Evolutionary conservation across 129 eudicot genomes (phyloP).

Genomic region (Lonicera japonica): DNA sequence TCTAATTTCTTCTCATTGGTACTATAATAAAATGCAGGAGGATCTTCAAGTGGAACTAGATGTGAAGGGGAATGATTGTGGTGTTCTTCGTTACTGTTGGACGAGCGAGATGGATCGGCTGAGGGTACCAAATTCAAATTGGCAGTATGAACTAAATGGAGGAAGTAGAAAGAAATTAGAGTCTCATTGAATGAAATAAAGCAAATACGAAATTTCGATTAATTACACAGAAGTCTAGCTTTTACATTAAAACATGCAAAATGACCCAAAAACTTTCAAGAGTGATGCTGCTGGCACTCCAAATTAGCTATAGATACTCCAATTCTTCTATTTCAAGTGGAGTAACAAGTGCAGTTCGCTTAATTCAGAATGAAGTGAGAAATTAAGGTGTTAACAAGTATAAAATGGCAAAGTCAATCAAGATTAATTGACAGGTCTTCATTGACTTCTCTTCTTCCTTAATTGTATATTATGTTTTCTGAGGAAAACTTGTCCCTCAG

Average conservation of each 20-base stretch:
- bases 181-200: neutral
- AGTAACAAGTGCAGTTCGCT: no score
- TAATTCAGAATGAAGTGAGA: no score
- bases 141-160: conserved; percentile 42
- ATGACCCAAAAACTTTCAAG: neutral
- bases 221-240: conserved; percentile 3
- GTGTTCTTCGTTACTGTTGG: conserved; percentile 41
- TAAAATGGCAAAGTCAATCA: neutral
- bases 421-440: no score
- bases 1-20: conserved; percentile 41
- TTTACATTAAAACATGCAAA: neutral
- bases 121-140: conserved; percentile 28
- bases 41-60: conserved; percentile 32
- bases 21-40: conserved; percentile 22
- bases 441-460: no score
- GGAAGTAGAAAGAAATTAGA: conserved; percentile 17
- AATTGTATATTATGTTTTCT: no score
- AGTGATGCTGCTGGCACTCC: neutral
- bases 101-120: conserved; percentile 30
- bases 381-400: no score
- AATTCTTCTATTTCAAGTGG: no score
- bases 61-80: conserved; percentile 23
- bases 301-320: no score
- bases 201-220: neutral
- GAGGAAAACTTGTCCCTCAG: no score